Conservation (phyloP, 2,329 filamentous ascomycete genomes). For the Elsinoe fawcettii region DNA sequence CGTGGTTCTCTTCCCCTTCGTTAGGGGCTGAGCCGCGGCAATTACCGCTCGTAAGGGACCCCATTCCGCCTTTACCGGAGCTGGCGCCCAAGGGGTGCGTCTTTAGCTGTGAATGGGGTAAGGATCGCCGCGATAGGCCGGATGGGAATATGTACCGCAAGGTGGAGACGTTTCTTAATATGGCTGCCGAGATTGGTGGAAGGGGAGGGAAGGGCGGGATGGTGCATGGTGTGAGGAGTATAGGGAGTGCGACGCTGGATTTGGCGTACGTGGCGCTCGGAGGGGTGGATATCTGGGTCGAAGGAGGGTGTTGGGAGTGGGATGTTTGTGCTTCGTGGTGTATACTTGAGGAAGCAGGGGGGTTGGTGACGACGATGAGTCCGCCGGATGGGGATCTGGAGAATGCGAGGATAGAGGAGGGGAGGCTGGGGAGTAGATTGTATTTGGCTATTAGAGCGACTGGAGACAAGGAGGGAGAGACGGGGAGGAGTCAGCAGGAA, state of each 20-base stretch:
- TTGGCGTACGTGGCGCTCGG: constrained; percentile 69
- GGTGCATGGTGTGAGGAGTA: constrained; percentile 67
- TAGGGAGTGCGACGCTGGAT: constrained; percentile 66
- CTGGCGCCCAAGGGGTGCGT: constrained; percentile 62
- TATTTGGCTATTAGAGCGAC: constrained; percentile 68
- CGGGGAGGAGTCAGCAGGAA: constrained; percentile 59
- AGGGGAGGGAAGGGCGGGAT: constrained; percentile 63
- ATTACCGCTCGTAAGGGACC: constrained; percentile 56
- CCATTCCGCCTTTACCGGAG: constrained; percentile 54
- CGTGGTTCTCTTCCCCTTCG: constrained; percentile 45
- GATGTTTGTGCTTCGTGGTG: constrained; percentile 70
- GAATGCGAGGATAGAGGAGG: constrained; percentile 51
- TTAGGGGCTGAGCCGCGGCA: constrained; percentile 49
- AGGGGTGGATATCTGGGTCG: constrained; percentile 74
- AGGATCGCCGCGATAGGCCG: constrained; percentile 58
- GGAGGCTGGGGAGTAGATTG: constrained; percentile 57
- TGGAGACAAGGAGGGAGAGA: constrained; percentile 53
- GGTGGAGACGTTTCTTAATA: constrained; percentile 66
- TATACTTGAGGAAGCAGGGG: constrained; percentile 65
- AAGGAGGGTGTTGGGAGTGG: constrained; percentile 71
- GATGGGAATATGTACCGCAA: constrained; percentile 65
- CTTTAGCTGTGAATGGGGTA: constrained; percentile 73
- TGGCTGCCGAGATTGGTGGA: constrained; percentile 59
- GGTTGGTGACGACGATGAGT: constrained; percentile 65
- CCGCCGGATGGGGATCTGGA: constrained; percentile 50